Conservation (phyloP, 169 alveolate genomes). For the Plasmodium vinckei region DNA sequence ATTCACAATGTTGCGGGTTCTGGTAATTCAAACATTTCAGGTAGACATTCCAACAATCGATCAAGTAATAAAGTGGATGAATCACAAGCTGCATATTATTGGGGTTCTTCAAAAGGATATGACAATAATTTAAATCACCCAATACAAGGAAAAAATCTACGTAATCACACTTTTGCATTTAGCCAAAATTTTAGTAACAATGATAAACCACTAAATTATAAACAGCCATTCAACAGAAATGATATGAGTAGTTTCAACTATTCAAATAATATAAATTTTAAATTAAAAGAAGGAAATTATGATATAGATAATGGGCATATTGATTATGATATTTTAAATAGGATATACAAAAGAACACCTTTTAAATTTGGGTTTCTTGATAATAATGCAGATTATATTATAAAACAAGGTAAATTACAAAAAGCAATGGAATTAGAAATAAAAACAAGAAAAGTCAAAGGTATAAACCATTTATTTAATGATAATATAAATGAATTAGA, state of each 20-base stretch:
- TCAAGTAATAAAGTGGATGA: no score
- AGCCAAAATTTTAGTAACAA: no score
- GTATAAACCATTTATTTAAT: slow-evolving; percentile 66
- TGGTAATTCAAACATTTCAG: no score
- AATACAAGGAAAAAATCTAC: no score
- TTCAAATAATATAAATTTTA: background rate
- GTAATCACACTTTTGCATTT: no score
- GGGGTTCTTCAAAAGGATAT: no score
- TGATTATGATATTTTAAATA: slow-evolving; percentile 41
- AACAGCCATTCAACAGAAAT: no score
- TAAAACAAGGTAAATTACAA: slow-evolving; percentile 70
- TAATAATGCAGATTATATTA: slow-evolving; percentile 65
- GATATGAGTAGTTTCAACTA: no score
- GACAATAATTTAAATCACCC: no score
- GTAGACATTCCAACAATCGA: no score
- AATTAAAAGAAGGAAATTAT: background rate
- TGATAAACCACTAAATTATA: no score
- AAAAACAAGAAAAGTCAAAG: slow-evolving; percentile 67
- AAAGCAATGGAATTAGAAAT: slow-evolving; percentile 74
- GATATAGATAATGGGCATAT: slow-evolving; percentile 1
- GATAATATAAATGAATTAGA: slow-evolving; percentile 19
- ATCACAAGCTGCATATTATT: no score
- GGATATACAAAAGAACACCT: slow-evolving; percentile 64
- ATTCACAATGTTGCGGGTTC: background rate
- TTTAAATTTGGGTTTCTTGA: slow-evolving; percentile 70